Evolutionary conservation across 2,329 filamentous ascomycete genomes (phyloP).

Genomic region (Nemania sp.): DNA sequence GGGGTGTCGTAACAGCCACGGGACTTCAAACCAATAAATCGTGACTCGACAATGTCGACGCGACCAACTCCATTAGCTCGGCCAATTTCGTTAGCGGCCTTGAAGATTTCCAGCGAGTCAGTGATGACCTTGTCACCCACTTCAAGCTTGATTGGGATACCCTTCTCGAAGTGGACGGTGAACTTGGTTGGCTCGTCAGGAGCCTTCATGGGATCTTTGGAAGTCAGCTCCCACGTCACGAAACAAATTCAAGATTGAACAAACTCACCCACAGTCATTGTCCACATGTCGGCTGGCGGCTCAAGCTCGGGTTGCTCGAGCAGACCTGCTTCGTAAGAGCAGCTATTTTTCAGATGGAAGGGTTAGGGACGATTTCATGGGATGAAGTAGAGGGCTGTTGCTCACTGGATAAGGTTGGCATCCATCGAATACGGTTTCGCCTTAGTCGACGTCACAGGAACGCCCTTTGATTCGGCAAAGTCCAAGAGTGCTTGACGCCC

Average conservation of each 20-base stretch:
- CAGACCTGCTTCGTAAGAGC: not conserved
- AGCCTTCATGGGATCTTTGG: constrained; percentile 64
- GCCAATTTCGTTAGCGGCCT: constrained; percentile 69
- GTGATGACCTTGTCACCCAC: constrained; percentile 62
- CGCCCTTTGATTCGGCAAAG: not conserved
- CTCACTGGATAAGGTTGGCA: not conserved
- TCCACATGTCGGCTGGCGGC: not conserved
- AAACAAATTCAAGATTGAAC: not conserved
- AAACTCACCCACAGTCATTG: not conserved
- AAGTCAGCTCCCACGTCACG: not conserved
- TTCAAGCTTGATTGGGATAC: constrained; percentile 64
- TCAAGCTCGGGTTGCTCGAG: not conserved
- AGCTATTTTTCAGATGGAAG: too few species aligned
- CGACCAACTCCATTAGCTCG: constrained; percentile 71
- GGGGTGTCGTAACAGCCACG: constrained; percentile 76
- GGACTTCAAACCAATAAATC: constrained; percentile 62
- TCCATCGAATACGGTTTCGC: not conserved
- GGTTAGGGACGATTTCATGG: too few species aligned
- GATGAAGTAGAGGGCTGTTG: too few species aligned
- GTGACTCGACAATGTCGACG: constrained; percentile 69
- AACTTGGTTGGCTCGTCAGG: constrained; percentile 73
- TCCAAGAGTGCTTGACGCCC: not conserved
- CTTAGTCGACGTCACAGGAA: not conserved
- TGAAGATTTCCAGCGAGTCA: constrained; percentile 73
- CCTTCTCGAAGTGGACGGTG: constrained; percentile 72